phyloP scores from a whole-genome alignment of 2,329 filamentous ascomycete genomes.

The Fusarium agapanthi region DNA sequence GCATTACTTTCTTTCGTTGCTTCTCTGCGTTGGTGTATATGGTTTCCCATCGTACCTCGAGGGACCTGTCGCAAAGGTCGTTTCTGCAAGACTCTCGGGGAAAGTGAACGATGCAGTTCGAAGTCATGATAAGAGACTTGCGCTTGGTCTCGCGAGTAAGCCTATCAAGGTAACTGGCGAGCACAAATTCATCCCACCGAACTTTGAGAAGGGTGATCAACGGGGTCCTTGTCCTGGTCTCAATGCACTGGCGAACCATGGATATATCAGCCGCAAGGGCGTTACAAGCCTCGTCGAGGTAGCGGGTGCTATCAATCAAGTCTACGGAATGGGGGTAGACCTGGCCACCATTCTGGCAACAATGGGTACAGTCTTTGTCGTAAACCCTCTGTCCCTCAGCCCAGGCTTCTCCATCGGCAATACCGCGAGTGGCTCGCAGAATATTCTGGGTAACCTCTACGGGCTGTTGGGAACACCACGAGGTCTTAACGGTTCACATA shows the following conservation, averaged over 20 bases:
- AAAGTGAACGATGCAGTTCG: background rate
- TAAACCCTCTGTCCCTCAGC: conserved; percentile 9
- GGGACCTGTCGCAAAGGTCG: background rate
- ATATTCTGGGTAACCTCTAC: conserved; percentile 7
- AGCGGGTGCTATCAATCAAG: conserved; percentile 16
- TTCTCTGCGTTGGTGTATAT: background rate
- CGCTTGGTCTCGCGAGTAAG: background rate
- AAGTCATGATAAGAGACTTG: background rate
- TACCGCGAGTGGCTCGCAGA: background rate
- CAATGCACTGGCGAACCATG: conserved; percentile 51
- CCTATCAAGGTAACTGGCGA: conserved; percentile 12
- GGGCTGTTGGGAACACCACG: conserved; percentile 13
- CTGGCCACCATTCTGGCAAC: conserved; percentile 3
- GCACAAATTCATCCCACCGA: conserved; percentile 41
- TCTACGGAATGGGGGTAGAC: conserved; percentile 16
- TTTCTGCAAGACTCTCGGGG: background rate
- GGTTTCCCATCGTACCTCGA: conserved; percentile 4
- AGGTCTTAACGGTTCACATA: conserved; percentile 8
- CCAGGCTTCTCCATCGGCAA: conserved; percentile 19
- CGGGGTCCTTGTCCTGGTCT: conserved; percentile 47
- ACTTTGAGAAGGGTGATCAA: conserved; percentile 40
- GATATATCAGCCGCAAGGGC: conserved; percentile 41
- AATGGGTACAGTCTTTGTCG: conserved; percentile 13
- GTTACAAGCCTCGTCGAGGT: conserved; percentile 29
- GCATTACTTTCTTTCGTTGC: background rate